These are phyloP conservation scores for Peniophora sp. DNA, from an alignment of 1,284 basidiomycete species.

Conservation along the genomic window DNA sequence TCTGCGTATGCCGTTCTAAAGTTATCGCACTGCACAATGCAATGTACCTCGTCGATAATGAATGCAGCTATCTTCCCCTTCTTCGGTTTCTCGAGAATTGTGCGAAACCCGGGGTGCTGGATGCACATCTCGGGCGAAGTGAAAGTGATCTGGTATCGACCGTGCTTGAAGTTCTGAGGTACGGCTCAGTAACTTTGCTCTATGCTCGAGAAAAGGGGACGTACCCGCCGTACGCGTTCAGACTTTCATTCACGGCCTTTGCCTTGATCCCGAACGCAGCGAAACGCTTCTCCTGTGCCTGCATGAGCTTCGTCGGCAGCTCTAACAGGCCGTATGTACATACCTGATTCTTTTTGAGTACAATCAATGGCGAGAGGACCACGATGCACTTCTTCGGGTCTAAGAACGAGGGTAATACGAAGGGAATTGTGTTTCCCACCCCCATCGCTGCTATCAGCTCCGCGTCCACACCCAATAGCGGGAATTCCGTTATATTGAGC, in stretches of 20 bases:
- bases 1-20: background rate
- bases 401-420: slow-evolving; percentile 22
- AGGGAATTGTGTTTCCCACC: slow-evolving; percentile 27
- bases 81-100: background rate
- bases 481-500: slow-evolving; percentile 23
- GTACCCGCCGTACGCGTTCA: slow-evolving; percentile 14
- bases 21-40: slow-evolving; percentile 4
- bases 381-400: slow-evolving; percentile 15
- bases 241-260: slow-evolving; percentile 21
- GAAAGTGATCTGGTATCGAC: background rate
- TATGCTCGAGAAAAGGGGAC: background rate
- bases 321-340: background rate
- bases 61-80: background rate
- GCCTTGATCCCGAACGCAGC: slow-evolving; percentile 18
- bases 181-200: background rate
- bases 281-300: slow-evolving; percentile 15
- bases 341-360: slow-evolving; percentile 23
- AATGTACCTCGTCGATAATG: slow-evolving; percentile 6
- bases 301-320: background rate
- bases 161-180: background rate
- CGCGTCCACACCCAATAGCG: slow-evolving; percentile 24
- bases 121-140: slow-evolving; percentile 6
- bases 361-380: slow-evolving; percentile 26
- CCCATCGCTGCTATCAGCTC: slow-evolving; percentile 26
- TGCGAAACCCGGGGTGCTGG: slow-evolving; percentile 1